These are phyloP conservation scores for Blastocystis sp. DNA, from an alignment of 352 stramenopile species.

Conservation along the genomic window DNA sequence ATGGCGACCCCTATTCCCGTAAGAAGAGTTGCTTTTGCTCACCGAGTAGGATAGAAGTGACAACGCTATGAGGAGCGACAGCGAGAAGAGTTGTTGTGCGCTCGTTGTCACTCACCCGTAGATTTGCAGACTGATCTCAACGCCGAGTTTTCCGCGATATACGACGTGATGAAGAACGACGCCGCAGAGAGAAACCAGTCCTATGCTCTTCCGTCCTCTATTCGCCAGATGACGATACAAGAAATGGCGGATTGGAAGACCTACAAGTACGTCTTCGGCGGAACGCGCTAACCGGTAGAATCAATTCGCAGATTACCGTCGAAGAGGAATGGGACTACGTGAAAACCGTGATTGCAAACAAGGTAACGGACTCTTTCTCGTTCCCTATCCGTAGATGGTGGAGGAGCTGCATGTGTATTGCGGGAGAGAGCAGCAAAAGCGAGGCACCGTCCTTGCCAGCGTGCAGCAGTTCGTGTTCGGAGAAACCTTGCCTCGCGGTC, in stretches of 20 bases:
- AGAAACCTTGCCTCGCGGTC: slow-evolving; percentile 2
- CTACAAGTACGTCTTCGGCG: not conserved
- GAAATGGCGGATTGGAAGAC: not conserved
- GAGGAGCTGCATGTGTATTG: slow-evolving; percentile 38
- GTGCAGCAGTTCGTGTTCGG: slow-evolving; percentile 25
- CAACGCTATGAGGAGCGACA: not conserved
- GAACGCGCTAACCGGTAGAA: not conserved
- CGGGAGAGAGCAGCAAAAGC: slow-evolving; percentile 50
- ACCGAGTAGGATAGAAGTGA: not conserved
- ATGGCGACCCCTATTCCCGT: not conserved
- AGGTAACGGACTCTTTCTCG: not conserved
- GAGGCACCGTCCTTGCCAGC: slow-evolving; percentile 2
- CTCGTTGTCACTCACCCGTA: not conserved
- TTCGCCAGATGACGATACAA: not conserved
- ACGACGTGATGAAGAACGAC: not conserved
- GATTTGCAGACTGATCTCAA: too few species aligned
- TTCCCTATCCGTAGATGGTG: not conserved
- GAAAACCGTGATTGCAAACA: slow-evolving; percentile 40
- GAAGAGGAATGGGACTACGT: slow-evolving; percentile 18
- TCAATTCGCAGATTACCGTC: not conserved
- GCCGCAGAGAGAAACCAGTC: not conserved
- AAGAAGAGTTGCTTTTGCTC: not conserved
- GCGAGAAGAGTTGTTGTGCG: not conserved
- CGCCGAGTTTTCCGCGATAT: not conserved
- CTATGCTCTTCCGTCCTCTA: not conserved